Conservation (phyloP, 352 stramenopile species). For the Thalassiosira ordinaria region DNA sequence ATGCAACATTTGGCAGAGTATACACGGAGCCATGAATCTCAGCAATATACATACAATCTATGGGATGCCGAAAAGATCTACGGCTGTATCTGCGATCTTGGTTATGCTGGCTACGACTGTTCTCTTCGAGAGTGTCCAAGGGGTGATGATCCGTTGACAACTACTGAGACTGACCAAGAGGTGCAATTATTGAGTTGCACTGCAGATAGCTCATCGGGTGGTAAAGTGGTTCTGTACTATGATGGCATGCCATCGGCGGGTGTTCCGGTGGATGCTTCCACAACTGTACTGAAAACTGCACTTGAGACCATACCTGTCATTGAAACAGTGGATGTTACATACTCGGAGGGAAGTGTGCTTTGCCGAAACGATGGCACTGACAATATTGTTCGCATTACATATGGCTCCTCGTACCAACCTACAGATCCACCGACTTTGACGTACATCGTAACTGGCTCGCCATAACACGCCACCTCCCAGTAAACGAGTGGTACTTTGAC, state of each 20-base stretch:
- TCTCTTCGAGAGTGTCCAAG: constrained; percentile 86
- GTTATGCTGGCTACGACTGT: constrained; percentile 84
- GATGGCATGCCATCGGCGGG: constrained; percentile 36
- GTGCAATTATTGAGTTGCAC: constrained; percentile 58
- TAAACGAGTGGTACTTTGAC: constrained; percentile 95
- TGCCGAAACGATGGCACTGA: constrained; percentile 39
- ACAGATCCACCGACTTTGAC: constrained; percentile 97
- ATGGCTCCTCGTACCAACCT: constrained; percentile 90
- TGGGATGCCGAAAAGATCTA: constrained; percentile 81
- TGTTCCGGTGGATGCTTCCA: constrained; percentile 34
- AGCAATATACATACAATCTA: constrained; percentile 44
- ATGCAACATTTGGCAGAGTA: constrained; percentile 39
- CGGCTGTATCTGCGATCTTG: constrained; percentile 88
- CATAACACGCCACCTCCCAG: constrained; percentile 91
- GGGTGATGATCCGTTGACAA: constrained; percentile 83
- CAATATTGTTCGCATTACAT: constrained; percentile 58
- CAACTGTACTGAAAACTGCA: constrained; percentile 27
- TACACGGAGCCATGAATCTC: constrained; percentile 44
- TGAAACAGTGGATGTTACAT: constrained; percentile 36
- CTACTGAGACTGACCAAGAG: constrained; percentile 70
- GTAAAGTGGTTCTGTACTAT: constrained; percentile 47
- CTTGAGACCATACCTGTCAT: constrained; percentile 44
- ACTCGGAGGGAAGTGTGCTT: constrained; percentile 39
- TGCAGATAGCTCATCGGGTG: constrained; percentile 18
- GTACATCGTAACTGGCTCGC: constrained; percentile 99